Base-by-base conservation (phyloP, 225 moss, liverwort and hornwort genomes). In the Sphagnum contortum region DNA sequence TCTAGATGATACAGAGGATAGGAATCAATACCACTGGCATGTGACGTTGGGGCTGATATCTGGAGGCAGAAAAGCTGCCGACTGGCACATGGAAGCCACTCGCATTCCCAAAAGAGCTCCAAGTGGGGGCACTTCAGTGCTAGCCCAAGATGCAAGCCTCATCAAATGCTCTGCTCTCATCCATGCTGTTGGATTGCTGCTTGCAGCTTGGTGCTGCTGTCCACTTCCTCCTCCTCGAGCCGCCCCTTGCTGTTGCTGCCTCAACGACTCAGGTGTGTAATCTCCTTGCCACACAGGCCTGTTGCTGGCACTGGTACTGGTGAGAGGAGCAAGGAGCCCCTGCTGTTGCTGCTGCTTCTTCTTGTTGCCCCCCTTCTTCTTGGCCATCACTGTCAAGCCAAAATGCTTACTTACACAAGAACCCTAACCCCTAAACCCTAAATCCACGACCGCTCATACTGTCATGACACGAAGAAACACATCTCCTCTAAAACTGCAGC, bases 71-170 rank as follows among this genome's bases (percentile, higher is more conserved):
- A 76, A 67, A 14, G 72, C 81, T 0, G 73, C 79, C 3, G 75
- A 67, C 69, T 88, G 79, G 62, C 84, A 77, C n/a, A 82, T 48
- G 58, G 49, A 63, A 4, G 74, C 87, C 46, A 94, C 73, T 48
- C 87, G 83, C 64, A 77, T 66, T 12, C 90, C 84, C 3, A 83
- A 67, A 49, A 87, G 75, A 6, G 90, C 90, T 50, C 87, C 88
- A 3, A 88, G 73, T 57, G 84, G 79, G 0, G 87, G 75, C 11
- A 75, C 80, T 47, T 63, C 67, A 49, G 75, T 72, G n/a, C 86
- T 82, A 45, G 94, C 90, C 88, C 88, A 89, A 5, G 75, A 76
- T 47, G 88, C 88, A 3, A 91, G 63, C 60, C 74, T 77, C 60
- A 82, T 69, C 73, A 94, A 48, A 68, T 83, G 77, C 64, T 88